These are phyloP conservation scores for Caryopteris hybrid DNA, from an alignment of 305 asterid genomes.

Conservation along the genomic window DNA sequence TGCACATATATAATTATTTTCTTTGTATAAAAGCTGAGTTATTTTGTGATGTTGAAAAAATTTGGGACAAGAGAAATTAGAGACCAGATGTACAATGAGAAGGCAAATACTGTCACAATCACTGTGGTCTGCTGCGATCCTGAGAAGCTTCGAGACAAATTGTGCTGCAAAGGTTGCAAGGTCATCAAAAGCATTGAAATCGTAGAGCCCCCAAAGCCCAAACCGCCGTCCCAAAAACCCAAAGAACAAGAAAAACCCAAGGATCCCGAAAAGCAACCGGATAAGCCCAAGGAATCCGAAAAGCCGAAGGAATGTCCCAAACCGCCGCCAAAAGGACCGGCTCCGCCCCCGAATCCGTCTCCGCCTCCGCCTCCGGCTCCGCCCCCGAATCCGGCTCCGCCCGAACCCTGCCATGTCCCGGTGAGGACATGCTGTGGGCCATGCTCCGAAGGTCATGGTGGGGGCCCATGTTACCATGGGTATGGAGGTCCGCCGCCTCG, in stretches of 20 bases:
- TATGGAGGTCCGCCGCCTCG: too few species aligned
- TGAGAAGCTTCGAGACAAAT: constrained; percentile 61
- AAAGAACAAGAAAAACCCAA: constrained; percentile 8
- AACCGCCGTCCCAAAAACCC: constrained; percentile 47
- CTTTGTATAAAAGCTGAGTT: constrained; percentile 12
- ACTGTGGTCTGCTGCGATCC: constrained; percentile 66
- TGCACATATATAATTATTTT: not conserved
- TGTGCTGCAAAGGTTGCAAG: constrained; percentile 49
- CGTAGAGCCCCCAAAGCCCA: constrained; percentile 41
- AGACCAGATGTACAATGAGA: constrained; percentile 57
- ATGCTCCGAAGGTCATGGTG: too few species aligned
- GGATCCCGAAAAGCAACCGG: constrained; percentile 21
- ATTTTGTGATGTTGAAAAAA: not conserved
- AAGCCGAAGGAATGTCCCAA: constrained; percentile 14
- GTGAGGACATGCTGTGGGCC: too few species aligned
- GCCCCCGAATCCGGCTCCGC: constrained; percentile 9
- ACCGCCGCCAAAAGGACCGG: not conserved
- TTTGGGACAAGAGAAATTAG: constrained; percentile 56
- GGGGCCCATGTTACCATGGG: too few species aligned
- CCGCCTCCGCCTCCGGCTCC: constrained; percentile 19
- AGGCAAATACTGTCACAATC: constrained; percentile 55
- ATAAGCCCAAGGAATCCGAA: constrained; percentile 15
- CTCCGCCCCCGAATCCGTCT: constrained; percentile 6
- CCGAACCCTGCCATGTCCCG: too few species aligned
- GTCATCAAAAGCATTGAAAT: constrained; percentile 66